Conservation (phyloP, 768 basidiomycete genomes). For the Russula lepida region DNA sequence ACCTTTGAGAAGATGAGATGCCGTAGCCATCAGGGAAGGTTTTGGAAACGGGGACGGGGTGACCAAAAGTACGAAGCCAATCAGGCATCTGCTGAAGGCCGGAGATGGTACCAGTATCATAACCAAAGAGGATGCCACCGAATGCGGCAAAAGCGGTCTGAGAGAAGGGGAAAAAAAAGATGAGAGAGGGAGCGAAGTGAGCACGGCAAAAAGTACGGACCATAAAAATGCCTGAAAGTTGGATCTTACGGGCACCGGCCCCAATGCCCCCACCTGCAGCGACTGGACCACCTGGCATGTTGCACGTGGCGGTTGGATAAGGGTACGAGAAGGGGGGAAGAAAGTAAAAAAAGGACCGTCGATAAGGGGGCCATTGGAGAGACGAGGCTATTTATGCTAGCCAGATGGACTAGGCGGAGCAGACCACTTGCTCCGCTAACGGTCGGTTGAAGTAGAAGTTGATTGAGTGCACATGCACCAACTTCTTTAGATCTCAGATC, state of each 20-base stretch:
- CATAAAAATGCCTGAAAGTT: constrained; percentile 31
- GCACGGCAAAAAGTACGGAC: constrained; percentile 15
- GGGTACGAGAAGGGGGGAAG: background rate
- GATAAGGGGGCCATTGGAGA: background rate
- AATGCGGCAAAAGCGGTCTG: constrained; percentile 32
- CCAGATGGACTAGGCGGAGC: background rate
- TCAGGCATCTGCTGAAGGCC: constrained; percentile 64
- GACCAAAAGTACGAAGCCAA: constrained; percentile 47
- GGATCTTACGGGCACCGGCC: constrained; percentile 15
- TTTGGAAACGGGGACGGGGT: constrained; percentile 21
- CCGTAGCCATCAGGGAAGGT: constrained; percentile 22
- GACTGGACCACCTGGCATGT: constrained; percentile 23
- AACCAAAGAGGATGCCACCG: constrained; percentile 44
- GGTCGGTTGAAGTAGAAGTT: background rate
- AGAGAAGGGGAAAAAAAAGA: background rate
- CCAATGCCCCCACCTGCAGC: constrained; percentile 17
- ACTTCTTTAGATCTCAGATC: background rate
- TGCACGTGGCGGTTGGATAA: background rate
- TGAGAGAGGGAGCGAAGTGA: background rate
- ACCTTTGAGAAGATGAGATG: constrained; percentile 37
- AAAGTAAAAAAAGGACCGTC: background rate
- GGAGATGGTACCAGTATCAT: constrained; percentile 79
- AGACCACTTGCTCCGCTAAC: background rate
- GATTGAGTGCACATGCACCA: background rate
- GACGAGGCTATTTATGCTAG: constrained; percentile 9